Conservation (phyloP, 192 early-diverging fungal genomes). For the Podila epigama region DNA sequence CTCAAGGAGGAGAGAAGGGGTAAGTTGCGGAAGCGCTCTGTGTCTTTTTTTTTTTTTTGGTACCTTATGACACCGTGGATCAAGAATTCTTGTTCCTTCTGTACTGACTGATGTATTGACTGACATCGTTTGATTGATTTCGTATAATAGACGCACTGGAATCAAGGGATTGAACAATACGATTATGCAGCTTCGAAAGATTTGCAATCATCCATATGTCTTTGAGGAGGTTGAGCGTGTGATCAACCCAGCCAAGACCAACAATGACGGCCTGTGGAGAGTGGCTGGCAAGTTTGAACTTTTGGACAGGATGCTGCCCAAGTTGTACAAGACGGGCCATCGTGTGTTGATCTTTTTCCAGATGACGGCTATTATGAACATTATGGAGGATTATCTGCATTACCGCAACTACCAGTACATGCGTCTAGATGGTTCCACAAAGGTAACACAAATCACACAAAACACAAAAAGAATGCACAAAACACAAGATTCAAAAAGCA, state of each 20-base stretch:
- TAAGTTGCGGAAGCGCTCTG: too few species aligned
- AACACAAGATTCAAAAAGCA: background rate
- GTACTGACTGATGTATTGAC: too few species aligned
- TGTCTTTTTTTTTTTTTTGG: background rate
- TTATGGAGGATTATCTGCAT: slow-evolving; percentile 94
- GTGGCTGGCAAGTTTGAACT: slow-evolving; percentile 97
- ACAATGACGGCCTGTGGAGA: slow-evolving; percentile 82
- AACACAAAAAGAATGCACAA: background rate
- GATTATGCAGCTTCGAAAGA: slow-evolving; percentile 98
- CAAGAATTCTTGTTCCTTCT: too few species aligned
- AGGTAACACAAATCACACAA: slow-evolving; percentile 45
- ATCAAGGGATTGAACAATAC: slow-evolving; percentile 92
- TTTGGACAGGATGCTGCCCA: slow-evolving; percentile 94
- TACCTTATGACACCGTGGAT: too few species aligned
- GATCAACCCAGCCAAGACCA: slow-evolving; percentile 75
- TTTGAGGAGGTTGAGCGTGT: slow-evolving; percentile 90
- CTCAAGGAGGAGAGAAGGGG: slow-evolving; percentile 68
- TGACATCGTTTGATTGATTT: slow-evolving; percentile 5
- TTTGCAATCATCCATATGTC: slow-evolving; percentile 99
- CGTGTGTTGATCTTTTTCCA: slow-evolving; percentile 84
- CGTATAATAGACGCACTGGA: slow-evolving; percentile 56
- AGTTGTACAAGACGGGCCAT: slow-evolving; percentile 83
- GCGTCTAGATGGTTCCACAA: slow-evolving; percentile 91
- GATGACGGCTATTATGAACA: slow-evolving; percentile 93
- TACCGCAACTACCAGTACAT: slow-evolving; percentile 77